Evolutionary conservation across 352 stramenopile species (phyloP).

Genomic region (Chrysophaeum taylorii): DNA sequence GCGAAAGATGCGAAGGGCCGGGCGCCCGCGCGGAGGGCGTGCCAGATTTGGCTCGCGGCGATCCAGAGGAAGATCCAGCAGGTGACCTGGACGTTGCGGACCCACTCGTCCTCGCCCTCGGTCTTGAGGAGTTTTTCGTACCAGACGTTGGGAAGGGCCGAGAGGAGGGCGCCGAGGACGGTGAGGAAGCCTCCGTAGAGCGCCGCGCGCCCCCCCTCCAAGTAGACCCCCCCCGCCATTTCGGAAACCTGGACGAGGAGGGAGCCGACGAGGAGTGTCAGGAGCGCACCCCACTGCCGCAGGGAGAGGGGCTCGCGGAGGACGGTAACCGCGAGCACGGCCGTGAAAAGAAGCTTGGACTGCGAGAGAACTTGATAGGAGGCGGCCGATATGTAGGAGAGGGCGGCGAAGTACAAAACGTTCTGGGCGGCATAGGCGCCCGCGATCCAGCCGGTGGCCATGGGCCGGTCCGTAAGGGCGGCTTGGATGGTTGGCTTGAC

Average conservation of each 20-base stretch:
- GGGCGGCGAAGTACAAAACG: slow-evolving; percentile 2
- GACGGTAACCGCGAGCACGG: background rate
- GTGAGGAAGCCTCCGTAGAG: background rate
- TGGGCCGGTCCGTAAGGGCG: background rate
- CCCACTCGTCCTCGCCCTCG: slow-evolving; percentile 9
- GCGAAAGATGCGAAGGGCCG: background rate
- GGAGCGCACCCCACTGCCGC: background rate
- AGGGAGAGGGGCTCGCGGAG: background rate
- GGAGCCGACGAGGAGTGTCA: background rate
- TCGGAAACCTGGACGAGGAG: slow-evolving; percentile 4
- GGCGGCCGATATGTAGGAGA: background rate
- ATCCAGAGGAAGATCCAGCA: slow-evolving; percentile 8
- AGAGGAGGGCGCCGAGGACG: background rate
- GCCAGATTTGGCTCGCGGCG: background rate
- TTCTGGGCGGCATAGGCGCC: slow-evolving; percentile 9
- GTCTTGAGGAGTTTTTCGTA: slow-evolving; percentile 12
- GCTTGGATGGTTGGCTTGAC: background rate
- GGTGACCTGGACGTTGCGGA: slow-evolving; percentile 4
- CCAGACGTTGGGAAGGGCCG: background rate
- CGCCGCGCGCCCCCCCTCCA: background rate
- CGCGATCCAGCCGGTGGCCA: background rate
- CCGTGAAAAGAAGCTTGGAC: slow-evolving; percentile 10
- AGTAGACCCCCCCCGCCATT: background rate
- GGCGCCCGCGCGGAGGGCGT: background rate
- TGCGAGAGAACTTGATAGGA: background rate